phyloP scores from a whole-genome alignment of 768 basidiomycete genomes.

The Tulasnella calospora region DNA sequence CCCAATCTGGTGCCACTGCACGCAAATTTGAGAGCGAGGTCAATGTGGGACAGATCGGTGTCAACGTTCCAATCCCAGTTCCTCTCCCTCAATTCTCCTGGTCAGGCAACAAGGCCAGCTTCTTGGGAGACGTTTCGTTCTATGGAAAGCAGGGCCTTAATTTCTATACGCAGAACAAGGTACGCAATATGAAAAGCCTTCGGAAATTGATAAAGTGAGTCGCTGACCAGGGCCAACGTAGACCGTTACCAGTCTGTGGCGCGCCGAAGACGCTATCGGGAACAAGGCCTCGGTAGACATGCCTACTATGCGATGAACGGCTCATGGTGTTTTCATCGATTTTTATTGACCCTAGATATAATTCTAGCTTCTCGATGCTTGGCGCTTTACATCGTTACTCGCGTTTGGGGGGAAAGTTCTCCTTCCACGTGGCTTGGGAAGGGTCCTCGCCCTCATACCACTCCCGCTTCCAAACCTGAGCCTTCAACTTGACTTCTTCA shows the following conservation, averaged over 20 bases:
- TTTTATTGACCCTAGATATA: constrained; percentile 5
- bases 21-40: constrained; percentile 85
- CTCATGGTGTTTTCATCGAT: no score
- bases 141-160: constrained; percentile 90
- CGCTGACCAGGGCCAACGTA: constrained; percentile 33
- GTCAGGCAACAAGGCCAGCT: constrained; percentile 90
- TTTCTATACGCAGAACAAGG: constrained; percentile 95
- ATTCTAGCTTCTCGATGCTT: background rate
- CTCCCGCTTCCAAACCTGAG: constrained; percentile 89
- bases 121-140: constrained; percentile 82
- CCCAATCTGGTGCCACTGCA: constrained; percentile 91
- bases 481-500: constrained; percentile 78
- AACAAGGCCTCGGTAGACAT: constrained; percentile 78
- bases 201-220: background rate
- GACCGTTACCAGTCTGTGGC: constrained; percentile 94
- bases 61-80: constrained; percentile 91
- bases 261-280: constrained; percentile 54
- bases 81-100: constrained; percentile 90
- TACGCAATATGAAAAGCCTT: constrained; percentile 24
- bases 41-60: constrained; percentile 88
- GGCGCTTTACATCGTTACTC: background rate
- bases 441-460: constrained; percentile 65
- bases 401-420: constrained; percentile 14
- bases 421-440: constrained; percentile 23
- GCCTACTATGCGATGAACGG: constrained; percentile 54